Percentiles rank a stretch among this genome's conserved stretches.
Evolutionary conservation across 1,284 basidiomycete genomes (phyloP).

Genomic region (Lignosus rhinocerotis): DNA sequence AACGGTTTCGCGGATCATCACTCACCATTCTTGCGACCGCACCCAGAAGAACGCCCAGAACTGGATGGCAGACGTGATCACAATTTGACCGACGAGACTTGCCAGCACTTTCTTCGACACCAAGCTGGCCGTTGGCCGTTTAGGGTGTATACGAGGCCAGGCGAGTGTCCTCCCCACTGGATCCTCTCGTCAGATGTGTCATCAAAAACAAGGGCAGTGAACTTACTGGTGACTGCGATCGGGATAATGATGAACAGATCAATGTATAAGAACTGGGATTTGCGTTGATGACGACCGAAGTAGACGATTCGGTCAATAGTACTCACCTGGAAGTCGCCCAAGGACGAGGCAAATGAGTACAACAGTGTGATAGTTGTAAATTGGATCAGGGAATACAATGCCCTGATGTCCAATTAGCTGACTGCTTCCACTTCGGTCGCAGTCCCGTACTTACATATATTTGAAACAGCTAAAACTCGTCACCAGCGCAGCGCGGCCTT

Average conservation of each 20-base stretch:
- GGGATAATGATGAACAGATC: constrained; percentile 98
- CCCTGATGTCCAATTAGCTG: constrained; percentile 49
- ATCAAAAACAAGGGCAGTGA: not conserved
- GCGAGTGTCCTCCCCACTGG: constrained; percentile 94
- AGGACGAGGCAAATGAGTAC: constrained; percentile 94
- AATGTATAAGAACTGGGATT: constrained; percentile 87
- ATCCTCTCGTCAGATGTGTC: constrained; percentile 17
- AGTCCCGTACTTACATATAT: constrained; percentile 75
- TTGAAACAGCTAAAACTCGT: constrained; percentile 99
- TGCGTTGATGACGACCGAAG: constrained; percentile 8
- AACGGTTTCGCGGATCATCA: not conserved
- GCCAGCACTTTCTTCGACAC: constrained; percentile 95
- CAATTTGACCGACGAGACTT: constrained; percentile 91
- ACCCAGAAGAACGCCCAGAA: constrained; percentile 91
- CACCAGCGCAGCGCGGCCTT: constrained; percentile 93
- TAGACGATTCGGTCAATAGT: not conserved
- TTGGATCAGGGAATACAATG: constrained; percentile 89
- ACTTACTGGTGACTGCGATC: constrained; percentile 89
- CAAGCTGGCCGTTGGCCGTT: constrained; percentile 93
- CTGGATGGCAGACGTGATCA: constrained; percentile 85
- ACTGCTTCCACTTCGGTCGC: not conserved
- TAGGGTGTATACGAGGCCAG: constrained; percentile 83
- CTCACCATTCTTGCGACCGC: constrained; percentile 79
- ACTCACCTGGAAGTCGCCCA: constrained; percentile 92
- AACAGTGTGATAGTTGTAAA: constrained; percentile 88